Percentiles rank a stretch among this genome's conserved stretches.
Evolutionary conservation across 768 basidiomycete species (phyloP).

Genomic region (Lactarius hatsudake): DNA sequence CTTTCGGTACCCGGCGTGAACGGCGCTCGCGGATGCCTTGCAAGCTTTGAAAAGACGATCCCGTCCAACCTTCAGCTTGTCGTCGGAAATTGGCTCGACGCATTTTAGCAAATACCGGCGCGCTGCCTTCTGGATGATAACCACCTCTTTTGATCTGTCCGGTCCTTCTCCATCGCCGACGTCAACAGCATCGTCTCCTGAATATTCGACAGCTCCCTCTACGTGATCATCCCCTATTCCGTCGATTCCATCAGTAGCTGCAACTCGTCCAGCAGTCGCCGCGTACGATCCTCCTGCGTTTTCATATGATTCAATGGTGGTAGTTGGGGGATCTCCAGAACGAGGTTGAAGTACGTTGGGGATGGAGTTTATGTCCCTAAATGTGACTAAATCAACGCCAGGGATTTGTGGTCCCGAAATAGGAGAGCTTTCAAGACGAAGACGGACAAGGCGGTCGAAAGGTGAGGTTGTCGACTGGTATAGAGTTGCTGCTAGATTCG

Average conservation of each 20-base stretch:
- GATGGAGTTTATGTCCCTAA: neutral
- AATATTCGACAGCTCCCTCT: slow-evolving; percentile 2
- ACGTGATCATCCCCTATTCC: neutral
- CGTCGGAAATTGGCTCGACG: neutral
- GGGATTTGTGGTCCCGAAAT: neutral
- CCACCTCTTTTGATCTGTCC: slow-evolving; percentile 6
- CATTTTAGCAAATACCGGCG: slow-evolving; percentile 2
- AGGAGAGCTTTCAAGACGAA: neutral
- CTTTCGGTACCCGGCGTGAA: slow-evolving; percentile 13
- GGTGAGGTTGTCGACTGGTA: slow-evolving; percentile 8
- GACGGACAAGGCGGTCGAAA: slow-evolving; percentile 16
- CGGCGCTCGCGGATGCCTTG: slow-evolving; percentile 6
- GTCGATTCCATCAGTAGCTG: neutral
- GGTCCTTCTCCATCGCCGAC: neutral
- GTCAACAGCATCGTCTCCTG: slow-evolving; percentile 3
- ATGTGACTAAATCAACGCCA: slow-evolving; percentile 1
- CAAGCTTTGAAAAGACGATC: slow-evolving; percentile 10
- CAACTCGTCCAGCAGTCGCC: neutral
- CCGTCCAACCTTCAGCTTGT: neutral
- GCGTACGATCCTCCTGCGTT: neutral
- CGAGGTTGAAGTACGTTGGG: neutral
- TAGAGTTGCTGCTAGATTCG: neutral
- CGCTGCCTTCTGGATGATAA: slow-evolving; percentile 9
- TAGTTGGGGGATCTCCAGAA: neutral
- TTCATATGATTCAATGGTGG: neutral